Percentiles rank a stretch among this genome's conserved stretches.
These are phyloP conservation scores for Hanseniaspora hatyaiensis DNA, from an alignment of 805 yeast species.

Conservation along the genomic window DNA sequence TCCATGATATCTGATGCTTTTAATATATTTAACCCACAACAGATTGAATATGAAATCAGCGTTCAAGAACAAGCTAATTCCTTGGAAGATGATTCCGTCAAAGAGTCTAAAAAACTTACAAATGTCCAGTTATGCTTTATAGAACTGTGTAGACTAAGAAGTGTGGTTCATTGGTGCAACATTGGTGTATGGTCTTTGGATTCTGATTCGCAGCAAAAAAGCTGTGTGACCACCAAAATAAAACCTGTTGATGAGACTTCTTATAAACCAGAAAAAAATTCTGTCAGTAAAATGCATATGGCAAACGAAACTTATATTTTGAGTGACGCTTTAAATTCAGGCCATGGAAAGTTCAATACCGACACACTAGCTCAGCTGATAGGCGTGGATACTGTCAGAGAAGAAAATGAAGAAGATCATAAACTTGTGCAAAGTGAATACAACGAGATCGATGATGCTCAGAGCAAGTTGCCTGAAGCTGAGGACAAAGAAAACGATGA, in stretches of 20 bases:
- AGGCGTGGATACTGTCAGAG: background rate
- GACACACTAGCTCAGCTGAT: background rate
- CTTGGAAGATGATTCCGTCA: conserved; percentile 13
- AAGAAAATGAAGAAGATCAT: background rate
- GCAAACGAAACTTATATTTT: background rate
- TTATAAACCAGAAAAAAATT: conserved; percentile 12
- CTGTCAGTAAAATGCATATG: background rate
- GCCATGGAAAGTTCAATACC: background rate
- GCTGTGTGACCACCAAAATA: conserved; percentile 22
- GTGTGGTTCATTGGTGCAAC: conserved; percentile 72
- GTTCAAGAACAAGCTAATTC: background rate
- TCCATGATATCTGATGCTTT: conserved; percentile 19
- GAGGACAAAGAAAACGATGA: background rate
- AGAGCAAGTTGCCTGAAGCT: background rate
- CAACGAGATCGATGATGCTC: too few relatives aligned
- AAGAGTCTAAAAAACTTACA: conserved; percentile 15
- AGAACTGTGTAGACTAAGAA: conserved; percentile 51
- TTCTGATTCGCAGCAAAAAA: conserved; percentile 5
- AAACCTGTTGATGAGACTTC: conserved; percentile 22
- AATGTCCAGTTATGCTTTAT: conserved; percentile 47
- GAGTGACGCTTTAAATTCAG: background rate
- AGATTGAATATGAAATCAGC: conserved; percentile 8
- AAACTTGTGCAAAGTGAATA: too few relatives aligned
- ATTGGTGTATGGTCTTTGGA: conserved; percentile 64
- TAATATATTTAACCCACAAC: conserved; percentile 13